A percentile compares a stretch with the other conserved stretches of the same genome.
Evolutionary conservation across 2,329 filamentous ascomycete genomes (phyloP).

Genomic region (Zarea fungicola): DNA sequence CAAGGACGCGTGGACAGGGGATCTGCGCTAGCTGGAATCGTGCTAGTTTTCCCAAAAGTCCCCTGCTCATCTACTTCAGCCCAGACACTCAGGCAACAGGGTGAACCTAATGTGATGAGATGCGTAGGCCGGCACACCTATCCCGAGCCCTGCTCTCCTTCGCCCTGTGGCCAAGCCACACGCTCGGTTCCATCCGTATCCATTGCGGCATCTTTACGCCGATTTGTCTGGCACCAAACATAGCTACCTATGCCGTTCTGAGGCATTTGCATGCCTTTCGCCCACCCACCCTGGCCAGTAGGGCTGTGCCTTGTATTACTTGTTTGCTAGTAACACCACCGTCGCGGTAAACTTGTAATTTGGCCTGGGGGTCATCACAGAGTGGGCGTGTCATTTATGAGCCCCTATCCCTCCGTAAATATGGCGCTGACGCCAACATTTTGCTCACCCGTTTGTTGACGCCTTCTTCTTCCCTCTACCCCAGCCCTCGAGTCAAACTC

Average conservation of each 20-base stretch:
- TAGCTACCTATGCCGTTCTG: background rate
- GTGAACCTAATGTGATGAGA: background rate
- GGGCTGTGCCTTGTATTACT: constrained; percentile 10
- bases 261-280: background rate
- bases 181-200: constrained; percentile 11
- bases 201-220: constrained; percentile 8
- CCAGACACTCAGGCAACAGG: background rate
- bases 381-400: constrained; percentile 2
- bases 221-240: constrained; percentile 1
- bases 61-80: background rate
- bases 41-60: constrained; percentile 5
- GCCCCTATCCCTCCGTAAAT: constrained; percentile 6
- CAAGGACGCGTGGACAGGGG: constrained; percentile 9
- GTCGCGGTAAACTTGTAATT: constrained; percentile 5
- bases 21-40: constrained; percentile 7
- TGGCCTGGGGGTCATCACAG: background rate
- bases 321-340: constrained; percentile 1
- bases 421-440: constrained; percentile 3
- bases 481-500: too few relatives aligned
- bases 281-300: constrained; percentile 5
- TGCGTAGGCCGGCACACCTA: constrained; percentile 1
- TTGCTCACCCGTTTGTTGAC: background rate
- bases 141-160: background rate
- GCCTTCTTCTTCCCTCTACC: background rate
- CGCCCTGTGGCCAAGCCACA: constrained; percentile 10